Conservation (phyloP, 1,139 yeast species). For the Geotrichum cucujoidarum region DNA sequence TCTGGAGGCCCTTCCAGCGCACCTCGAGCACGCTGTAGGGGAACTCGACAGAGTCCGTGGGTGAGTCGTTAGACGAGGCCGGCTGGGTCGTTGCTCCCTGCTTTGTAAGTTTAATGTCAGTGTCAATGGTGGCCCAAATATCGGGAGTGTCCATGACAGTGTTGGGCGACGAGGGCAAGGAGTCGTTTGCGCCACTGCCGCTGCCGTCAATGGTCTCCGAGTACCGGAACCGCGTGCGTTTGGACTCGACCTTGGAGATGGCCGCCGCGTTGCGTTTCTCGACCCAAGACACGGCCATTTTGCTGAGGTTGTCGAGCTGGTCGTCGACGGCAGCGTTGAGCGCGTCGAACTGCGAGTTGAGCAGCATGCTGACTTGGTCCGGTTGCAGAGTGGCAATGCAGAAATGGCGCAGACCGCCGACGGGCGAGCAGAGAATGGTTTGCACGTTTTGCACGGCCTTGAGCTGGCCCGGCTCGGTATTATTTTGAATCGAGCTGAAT, state of each 20-base stretch:
- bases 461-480: conserved; percentile 40
- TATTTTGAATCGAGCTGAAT: conserved; percentile 24
- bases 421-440: conserved; percentile 43
- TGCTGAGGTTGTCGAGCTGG: conserved; percentile 18
- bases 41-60: conserved; percentile 31
- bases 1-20: conserved; percentile 40
- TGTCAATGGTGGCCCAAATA: conserved; percentile 45
- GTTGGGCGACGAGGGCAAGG: conserved; percentile 7
- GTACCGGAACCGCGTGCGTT: conserved; percentile 12
- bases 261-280: conserved; percentile 11
- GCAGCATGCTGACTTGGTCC: conserved; percentile 7
- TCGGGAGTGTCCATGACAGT: conserved; percentile 23
- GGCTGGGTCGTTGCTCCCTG: conserved; percentile 17
- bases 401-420: conserved; percentile 49
- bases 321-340: conserved; percentile 28
- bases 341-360: conserved; percentile 7
- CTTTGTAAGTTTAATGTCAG: conserved; percentile 38
- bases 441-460: conserved; percentile 26
- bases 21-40: conserved; percentile 48
- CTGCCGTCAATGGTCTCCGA: conserved; percentile 8
- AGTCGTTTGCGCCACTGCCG: background rate
- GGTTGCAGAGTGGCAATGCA: conserved; percentile 33
- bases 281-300: conserved; percentile 35
- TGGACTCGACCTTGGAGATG: conserved; percentile 10
- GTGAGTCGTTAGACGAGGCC: conserved; percentile 5